Evolutionary conservation across 2,329 filamentous ascomycete genomes (phyloP).

Genomic region (Pezizomycotina sp.): DNA sequence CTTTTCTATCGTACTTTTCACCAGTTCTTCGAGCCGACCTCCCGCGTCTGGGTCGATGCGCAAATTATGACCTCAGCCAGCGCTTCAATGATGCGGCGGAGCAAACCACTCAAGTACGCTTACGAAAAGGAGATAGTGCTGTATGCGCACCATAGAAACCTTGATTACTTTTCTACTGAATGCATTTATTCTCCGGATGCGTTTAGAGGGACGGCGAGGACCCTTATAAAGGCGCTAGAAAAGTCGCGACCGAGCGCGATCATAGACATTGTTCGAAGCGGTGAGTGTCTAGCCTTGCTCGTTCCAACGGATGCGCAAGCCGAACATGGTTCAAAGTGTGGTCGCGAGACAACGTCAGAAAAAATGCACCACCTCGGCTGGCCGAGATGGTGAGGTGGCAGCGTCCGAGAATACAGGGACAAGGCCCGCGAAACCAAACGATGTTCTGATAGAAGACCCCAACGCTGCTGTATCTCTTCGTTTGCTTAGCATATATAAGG

Average conservation of each 20-base stretch:
- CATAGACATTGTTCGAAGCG: conserved; percentile 81
- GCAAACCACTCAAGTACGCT: conserved; percentile 92
- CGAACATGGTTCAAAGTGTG: neutral
- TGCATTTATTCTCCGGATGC: conserved; percentile 97
- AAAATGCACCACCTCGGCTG: neutral
- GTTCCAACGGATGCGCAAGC: conserved; percentile 43
- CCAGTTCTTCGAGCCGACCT: conserved; percentile 66
- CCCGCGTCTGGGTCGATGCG: conserved; percentile 70
- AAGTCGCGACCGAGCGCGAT: conserved; percentile 87
- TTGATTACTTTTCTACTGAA: conserved; percentile 97
- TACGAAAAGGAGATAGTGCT: conserved; percentile 99
- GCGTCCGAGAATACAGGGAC: conserved; percentile 12
- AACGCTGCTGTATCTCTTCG: conserved; percentile 9
- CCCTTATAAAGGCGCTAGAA: conserved; percentile 87
- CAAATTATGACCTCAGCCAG: conserved; percentile 66
- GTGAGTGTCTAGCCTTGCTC: conserved; percentile 88
- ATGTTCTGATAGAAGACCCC: neutral
- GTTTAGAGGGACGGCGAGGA: conserved; percentile 79
- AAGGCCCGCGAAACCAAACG: conserved; percentile 24
- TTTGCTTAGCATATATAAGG: conserved; percentile 16
- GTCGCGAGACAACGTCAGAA: neutral
- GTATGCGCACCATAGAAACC: conserved; percentile 88
- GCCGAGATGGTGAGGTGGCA: neutral
- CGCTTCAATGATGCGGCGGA: conserved; percentile 77
- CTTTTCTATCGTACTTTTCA: conserved; percentile 19